Base-by-base conservation (phyloP, 257 asterid genomes). In the Hygrophila difformis region DNA sequence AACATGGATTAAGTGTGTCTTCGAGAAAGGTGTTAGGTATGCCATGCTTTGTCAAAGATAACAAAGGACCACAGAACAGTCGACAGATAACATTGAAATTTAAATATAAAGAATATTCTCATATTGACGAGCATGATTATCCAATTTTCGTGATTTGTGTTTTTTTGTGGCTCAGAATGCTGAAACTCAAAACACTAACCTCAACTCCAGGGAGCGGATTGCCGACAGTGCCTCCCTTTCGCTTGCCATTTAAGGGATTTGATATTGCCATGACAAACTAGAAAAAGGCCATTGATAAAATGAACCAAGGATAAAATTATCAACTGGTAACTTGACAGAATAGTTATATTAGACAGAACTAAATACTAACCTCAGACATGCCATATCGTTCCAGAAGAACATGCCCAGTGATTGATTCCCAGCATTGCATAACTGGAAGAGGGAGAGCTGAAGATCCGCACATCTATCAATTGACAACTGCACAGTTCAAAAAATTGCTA, bases 371-470 rank as follows among this genome's bases (percentile, higher is more conserved):
- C 91, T 89, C 97, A 23, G 97, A 84, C 97, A 89, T 89, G 72
- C 97, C 97, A 33, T 89, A 89, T 44, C 97, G 83, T 66, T 89
- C 97, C 42, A 85, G 72, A 46, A 89, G 84, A 33, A 69, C 60
- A 65, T 89, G 97, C 18, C 94, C 91, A 0, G 96, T 89, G 73
- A 89, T 79, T 41, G 76, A 52, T 72, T 89, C 94, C 97, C 97
- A 89, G 59, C 67, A 82, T 71, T 89, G 93, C 97, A 89, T 89
- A 53, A 82, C 71, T 4, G 97, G 97, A 61, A 84, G 91, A 39
- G 97, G 97, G 46, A 89, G 93, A 55, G 97, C 97, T 46, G 97
- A 89, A 45, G 97, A 89, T 61, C 97, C 97, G 69, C 93, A 84
- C 97, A 89, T 89, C 97, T 85, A 75, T 59, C 53, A 48, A 66